Evolutionary conservation across 495 filamentous ascomycete genomes (phyloP), one percentile per base, ranked within the genome.

Genomic region (Gamarada debralockiae): DNA sequence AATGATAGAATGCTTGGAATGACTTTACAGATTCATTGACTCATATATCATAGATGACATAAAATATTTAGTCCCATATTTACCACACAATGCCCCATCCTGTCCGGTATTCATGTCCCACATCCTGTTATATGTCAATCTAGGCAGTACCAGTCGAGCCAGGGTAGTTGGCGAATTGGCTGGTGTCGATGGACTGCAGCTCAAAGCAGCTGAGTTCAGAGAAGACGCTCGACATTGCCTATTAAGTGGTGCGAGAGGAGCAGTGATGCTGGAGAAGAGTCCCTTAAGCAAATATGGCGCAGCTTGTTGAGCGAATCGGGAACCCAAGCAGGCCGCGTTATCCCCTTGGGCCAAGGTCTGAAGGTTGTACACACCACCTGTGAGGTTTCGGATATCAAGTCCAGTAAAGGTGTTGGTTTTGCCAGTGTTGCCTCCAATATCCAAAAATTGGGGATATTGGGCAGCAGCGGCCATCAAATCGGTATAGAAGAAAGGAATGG

Each of bases 381-480:
- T 81, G 23, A 83, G 34, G 33, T 72, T 61, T 0, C 60, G 60
- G 3, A 73, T 44, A 55, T 81, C 67, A 43, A 81, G 34, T 39
- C 75, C 73, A n/a, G 69, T 66, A 59, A 83, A 85, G 39, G 73
- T 73, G 63, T 85, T 75, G 4, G 75, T 68, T 1, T 62, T 72
- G 5, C 79, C 79, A 7, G 70, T 73, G 62, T 85, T 85, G 31
- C 80, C 80, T 34, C 82, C 82, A 33, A 82, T 55, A 40, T 63
- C 67, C 33, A 67, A 50, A 52, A 72, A 53, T 31, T 62, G 38
- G 0, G 65, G 59, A 45, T 61, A 52, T 27, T 58, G 63, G 10
- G 54, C 4, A 4, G 48, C 65, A 59, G 55, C 72, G 57, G 63
- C 61, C 40, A 62, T 57, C 40, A 74, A 56, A 44, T 52, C 42